These are phyloP conservation scores for Pseudogymnoascus sp. DNA, from an alignment of 2,329 filamentous ascomycete genomes.

Conservation along the genomic window DNA sequence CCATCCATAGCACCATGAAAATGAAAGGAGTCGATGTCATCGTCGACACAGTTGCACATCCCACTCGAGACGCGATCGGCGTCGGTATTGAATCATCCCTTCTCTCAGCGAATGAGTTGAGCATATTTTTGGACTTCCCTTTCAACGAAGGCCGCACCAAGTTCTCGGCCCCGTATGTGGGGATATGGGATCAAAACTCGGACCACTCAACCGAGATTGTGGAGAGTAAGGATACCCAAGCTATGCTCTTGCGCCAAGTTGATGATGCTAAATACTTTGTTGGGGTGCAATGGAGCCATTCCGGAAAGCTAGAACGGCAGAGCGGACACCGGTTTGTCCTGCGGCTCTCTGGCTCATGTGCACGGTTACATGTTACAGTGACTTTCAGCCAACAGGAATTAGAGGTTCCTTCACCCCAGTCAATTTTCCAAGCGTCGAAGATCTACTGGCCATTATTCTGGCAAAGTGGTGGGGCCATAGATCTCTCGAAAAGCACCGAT, in stretches of 20 bases:
- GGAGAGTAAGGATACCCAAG: conserved; percentile 13
- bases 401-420: not conserved
- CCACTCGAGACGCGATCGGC: conserved; percentile 32
- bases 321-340: conserved; percentile 22
- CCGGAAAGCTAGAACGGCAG: conserved; percentile 13
- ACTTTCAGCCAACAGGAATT: conserved; percentile 16
- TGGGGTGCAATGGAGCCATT: conserved; percentile 18
- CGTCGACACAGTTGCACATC: conserved; percentile 33
- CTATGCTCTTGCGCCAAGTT: conserved; percentile 33
- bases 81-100: conserved; percentile 33
- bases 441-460: conserved; percentile 30
- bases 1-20: conserved; percentile 33
- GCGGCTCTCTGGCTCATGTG: too few species aligned
- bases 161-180: conserved; percentile 36
- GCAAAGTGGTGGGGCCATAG: conserved; percentile 36
- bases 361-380: conserved; percentile 14
- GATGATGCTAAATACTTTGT: conserved; percentile 34
- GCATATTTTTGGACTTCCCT: conserved; percentile 37
- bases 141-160: conserved; percentile 35
- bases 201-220: conserved; percentile 32
- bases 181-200: conserved; percentile 33
- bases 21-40: conserved; percentile 28
- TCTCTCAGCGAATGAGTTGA: conserved; percentile 28
- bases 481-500: conserved; percentile 30
- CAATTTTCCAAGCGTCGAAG: conserved; percentile 24